phyloP scores from a whole-genome alignment of 371 early-diverging fungal genomes.

The Mucor lusitanicus region DNA sequence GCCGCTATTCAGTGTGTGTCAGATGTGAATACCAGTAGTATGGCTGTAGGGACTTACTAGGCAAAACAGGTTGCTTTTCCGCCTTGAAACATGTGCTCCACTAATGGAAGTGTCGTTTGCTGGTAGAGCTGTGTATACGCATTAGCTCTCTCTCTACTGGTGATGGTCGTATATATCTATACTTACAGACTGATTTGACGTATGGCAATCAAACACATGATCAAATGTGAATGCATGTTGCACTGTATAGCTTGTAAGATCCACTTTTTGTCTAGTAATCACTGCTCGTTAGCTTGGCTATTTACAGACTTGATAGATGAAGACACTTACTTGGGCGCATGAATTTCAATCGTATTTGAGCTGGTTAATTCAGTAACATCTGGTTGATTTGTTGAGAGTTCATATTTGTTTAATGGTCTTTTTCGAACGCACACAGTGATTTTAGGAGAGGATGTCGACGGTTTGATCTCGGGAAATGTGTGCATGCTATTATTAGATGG shows the following conservation, averaged over 20 bases:
- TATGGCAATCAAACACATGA: conserved; percentile 89
- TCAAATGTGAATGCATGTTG: conserved; percentile 96
- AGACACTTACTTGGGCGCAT: conserved; percentile 65
- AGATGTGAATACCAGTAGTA: neutral
- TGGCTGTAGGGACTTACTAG: conserved; percentile 65
- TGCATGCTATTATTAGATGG: neutral
- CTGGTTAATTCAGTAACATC: conserved; percentile 80
- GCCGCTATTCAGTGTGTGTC: conserved; percentile 66
- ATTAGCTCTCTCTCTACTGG: neutral
- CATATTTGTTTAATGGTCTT: conserved; percentile 88
- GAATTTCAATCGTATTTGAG: conserved; percentile 71
- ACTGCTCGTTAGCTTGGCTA: neutral
- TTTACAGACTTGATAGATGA: neutral
- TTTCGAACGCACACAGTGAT: conserved; percentile 98
- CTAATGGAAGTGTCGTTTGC: neutral
- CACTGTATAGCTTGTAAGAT: conserved; percentile 93
- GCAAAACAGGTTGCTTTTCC: conserved; percentile 97
- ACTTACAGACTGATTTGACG: conserved; percentile 64
- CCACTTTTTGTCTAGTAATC: conserved; percentile 76
- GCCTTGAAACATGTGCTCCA: neutral
- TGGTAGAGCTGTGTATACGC: conserved; percentile 56
- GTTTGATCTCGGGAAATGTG: neutral
- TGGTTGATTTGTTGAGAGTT: conserved; percentile 66
- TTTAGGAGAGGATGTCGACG: neutral
- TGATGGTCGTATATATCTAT: neutral